These are phyloP conservation scores for Fusarium pseudonygamai DNA, from an alignment of 2,329 filamentous ascomycete genomes.

Conservation along the genomic window DNA sequence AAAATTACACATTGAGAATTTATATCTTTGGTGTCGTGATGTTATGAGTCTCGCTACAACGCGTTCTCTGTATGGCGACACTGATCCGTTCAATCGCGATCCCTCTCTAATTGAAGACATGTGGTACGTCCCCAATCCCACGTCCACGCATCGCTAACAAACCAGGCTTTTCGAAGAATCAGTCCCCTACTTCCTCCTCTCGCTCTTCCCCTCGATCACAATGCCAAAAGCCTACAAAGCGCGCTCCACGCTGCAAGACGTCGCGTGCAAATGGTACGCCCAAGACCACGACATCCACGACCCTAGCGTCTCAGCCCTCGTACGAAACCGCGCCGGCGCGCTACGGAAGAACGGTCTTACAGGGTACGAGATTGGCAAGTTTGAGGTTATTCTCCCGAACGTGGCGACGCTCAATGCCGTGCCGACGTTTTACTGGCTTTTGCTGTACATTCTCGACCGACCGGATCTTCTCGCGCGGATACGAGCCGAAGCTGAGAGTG, in stretches of 20 bases:
- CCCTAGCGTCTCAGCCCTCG: conserved; percentile 40
- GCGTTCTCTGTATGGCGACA: conserved; percentile 53
- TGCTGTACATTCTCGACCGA: conserved; percentile 44
- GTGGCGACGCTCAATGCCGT: conserved; percentile 49
- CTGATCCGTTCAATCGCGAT: conserved; percentile 52
- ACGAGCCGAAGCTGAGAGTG: conserved; percentile 29
- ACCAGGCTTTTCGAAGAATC: conserved; percentile 37
- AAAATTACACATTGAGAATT: conserved; percentile 44
- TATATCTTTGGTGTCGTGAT: conserved; percentile 53
- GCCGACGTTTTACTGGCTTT: conserved; percentile 51
- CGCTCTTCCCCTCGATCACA: conserved; percentile 44
- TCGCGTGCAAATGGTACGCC: conserved; percentile 47
- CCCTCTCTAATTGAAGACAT: conserved; percentile 25
- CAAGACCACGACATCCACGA: conserved; percentile 40
- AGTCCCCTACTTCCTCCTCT: conserved; percentile 43
- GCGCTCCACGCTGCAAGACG: conserved; percentile 38
- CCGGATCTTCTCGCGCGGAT: conserved; percentile 37
- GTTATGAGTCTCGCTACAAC: conserved; percentile 52
- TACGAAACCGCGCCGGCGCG: conserved; percentile 42
- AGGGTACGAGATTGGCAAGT: conserved; percentile 39
- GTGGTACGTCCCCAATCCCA: conserved; percentile 13
- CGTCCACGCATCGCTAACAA: not conserved
- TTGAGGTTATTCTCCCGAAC: conserved; percentile 45
- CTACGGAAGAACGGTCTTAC: conserved; percentile 45
- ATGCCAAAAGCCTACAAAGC: conserved; percentile 45